Percentiles rank a stretch among this genome's conserved stretches.
Conservation (phyloP, 805 yeast species). For the Yarrowia deformans region DNA sequence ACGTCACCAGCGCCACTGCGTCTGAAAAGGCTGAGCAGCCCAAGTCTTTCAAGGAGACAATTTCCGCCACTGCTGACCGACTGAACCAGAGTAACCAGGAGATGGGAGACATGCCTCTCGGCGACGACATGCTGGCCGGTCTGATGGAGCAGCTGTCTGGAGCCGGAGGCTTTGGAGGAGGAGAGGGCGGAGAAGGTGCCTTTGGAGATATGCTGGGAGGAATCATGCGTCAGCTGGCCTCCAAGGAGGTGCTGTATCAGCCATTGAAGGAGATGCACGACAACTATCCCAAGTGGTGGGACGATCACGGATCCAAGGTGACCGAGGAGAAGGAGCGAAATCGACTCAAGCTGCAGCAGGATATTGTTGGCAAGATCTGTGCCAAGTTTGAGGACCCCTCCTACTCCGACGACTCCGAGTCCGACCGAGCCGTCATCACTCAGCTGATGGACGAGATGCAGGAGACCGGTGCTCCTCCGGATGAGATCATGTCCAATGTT, state of each 20-base stretch:
- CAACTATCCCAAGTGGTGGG: slow-evolving; percentile 76
- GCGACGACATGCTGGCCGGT: slow-evolving; percentile 64
- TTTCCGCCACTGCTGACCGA: slow-evolving; percentile 80
- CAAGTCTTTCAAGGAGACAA: slow-evolving; percentile 67
- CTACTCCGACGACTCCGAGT: slow-evolving; percentile 60
- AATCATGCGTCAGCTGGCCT: slow-evolving; percentile 80
- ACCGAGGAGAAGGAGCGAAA: slow-evolving; percentile 55
- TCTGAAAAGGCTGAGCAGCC: slow-evolving; percentile 29
- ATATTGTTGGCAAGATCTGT: slow-evolving; percentile 66
- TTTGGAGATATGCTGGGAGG: slow-evolving; percentile 71
- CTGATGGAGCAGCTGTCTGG: slow-evolving; percentile 66
- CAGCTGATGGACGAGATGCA: slow-evolving; percentile 66
- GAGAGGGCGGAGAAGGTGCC: slow-evolving; percentile 49
- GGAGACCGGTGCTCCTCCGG: slow-evolving; percentile 80
- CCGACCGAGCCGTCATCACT: slow-evolving; percentile 61
- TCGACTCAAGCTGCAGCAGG: slow-evolving; percentile 68
- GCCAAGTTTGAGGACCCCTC: slow-evolving; percentile 68
- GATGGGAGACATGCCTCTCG: slow-evolving; percentile 54
- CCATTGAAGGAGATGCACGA: slow-evolving; percentile 82
- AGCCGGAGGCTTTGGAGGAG: slow-evolving; percentile 49
- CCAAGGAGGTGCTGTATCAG: slow-evolving; percentile 85
- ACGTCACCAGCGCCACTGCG: slow-evolving; percentile 28
- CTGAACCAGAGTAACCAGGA: slow-evolving; percentile 76
- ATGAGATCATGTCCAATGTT: slow-evolving; percentile 70
- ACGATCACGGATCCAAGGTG: slow-evolving; percentile 58